A percentile compares a stretch with the other conserved stretches of the same genome.
Conservation (phyloP, 352 stramenopile species). For the Phytophthora crassamura region DNA sequence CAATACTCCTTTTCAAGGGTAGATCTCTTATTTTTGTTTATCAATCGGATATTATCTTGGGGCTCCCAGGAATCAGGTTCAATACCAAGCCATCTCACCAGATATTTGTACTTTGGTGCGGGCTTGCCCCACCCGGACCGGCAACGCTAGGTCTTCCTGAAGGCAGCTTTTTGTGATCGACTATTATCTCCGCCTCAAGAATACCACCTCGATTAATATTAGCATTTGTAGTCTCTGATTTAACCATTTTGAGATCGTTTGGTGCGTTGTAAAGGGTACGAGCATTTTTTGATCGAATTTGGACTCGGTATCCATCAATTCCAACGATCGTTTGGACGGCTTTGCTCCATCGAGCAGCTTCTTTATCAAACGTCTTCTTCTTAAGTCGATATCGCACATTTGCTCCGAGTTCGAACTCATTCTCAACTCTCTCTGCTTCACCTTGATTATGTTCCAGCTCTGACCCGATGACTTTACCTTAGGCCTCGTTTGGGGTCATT, state of each 20-base stretch:
- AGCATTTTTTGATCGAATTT: constrained; percentile 41
- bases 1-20: no score
- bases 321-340: constrained; percentile 23
- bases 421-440: constrained; percentile 12
- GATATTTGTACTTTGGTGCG: neutral
- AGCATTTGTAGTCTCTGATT: constrained; percentile 22
- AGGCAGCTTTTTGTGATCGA: no score
- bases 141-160: no score
- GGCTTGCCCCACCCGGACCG: no score
- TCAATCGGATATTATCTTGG: neutral
- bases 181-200: constrained; percentile 2
- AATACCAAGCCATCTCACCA: constrained; percentile 1
- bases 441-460: no score
- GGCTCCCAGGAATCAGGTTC: constrained; percentile 1
- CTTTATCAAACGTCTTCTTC: constrained; percentile 35
- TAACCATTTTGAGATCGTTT: constrained; percentile 32
- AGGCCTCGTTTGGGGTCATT: constrained; percentile 32
- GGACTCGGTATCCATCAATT: no score
- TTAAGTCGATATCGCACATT: constrained; percentile 25
- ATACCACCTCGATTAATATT: constrained; percentile 28
- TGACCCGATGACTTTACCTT: constrained; percentile 28
- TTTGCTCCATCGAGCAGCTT: constrained; percentile 33
- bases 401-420: constrained; percentile 13
- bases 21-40: constrained; percentile 10
- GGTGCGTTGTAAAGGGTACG: constrained; percentile 32